A percentile compares a stretch with the other conserved stretches of the same genome.
Evolutionary conservation across 2,329 filamentous ascomycete species (phyloP).

Genomic region (Cercospora canescens): DNA sequence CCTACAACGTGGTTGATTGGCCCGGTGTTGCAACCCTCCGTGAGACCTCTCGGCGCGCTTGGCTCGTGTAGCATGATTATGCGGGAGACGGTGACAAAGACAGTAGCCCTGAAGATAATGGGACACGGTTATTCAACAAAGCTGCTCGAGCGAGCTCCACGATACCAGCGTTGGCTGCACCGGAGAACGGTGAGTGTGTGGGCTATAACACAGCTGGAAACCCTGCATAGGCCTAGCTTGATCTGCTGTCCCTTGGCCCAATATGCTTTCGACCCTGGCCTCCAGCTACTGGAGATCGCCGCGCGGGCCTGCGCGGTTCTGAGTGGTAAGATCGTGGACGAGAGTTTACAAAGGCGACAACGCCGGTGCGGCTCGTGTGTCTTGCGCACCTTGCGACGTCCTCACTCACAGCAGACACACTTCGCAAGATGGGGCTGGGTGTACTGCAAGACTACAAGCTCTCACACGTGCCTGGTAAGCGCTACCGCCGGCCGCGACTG

Average conservation of each 20-base stretch:
- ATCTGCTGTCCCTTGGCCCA: background rate
- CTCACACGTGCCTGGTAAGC: conserved; percentile 26
- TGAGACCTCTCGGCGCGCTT: background rate
- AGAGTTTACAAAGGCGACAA: background rate
- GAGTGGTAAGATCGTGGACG: background rate
- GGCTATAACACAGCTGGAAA: background rate
- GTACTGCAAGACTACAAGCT: conserved; percentile 25
- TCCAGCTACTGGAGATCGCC: background rate
- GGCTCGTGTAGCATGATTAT: background rate
- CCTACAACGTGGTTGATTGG: background rate
- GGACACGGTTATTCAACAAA: too few relatives aligned
- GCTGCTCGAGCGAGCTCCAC: background rate
- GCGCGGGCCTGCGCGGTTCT: background rate
- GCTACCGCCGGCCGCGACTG: background rate
- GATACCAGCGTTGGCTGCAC: background rate
- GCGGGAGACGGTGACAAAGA: too few relatives aligned
- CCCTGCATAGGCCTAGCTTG: background rate
- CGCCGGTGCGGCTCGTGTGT: background rate
- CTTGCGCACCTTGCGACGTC: background rate
- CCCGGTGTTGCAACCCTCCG: background rate
- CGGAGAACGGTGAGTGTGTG: too few relatives aligned
- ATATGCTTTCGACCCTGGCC: conserved; percentile 1
- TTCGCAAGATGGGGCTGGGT: conserved; percentile 21
- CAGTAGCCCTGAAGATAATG: too few relatives aligned
- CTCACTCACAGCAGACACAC: background rate